These are phyloP conservation scores for Cladosporium sp. DNA, from an alignment of 2,329 filamentous ascomycete genomes.

Conservation along the genomic window DNA sequence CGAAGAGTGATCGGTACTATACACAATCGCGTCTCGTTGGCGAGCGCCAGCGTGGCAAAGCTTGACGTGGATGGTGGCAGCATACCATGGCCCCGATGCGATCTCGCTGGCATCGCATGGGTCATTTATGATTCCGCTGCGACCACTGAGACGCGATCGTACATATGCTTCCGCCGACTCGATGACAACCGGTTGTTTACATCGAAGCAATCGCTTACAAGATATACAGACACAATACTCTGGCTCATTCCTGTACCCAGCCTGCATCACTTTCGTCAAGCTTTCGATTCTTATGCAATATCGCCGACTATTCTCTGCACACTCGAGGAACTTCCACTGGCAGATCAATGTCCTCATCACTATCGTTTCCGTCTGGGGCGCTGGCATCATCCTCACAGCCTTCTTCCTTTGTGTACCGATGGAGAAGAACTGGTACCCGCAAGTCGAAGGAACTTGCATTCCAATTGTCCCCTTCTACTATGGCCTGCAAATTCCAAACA, in stretches of 20 bases:
- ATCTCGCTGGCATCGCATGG: neutral
- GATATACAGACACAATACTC: constrained; percentile 13
- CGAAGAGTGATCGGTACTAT: neutral
- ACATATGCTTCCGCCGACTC: neutral
- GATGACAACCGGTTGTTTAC: no score
- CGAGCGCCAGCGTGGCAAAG: no score
- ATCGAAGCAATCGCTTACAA: neutral
- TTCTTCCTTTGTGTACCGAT: constrained; percentile 16
- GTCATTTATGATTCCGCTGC: no score
- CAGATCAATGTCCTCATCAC: constrained; percentile 10
- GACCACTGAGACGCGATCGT: neutral
- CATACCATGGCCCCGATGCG: no score
- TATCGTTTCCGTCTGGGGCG: constrained; percentile 15
- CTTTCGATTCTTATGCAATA: constrained; percentile 16
- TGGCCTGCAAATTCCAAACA: constrained; percentile 19
- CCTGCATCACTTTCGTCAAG: constrained; percentile 17
- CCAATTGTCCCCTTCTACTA: constrained; percentile 17
- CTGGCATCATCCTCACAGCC: constrained; percentile 12
- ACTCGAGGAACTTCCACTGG: constrained; percentile 12
- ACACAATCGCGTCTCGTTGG: no score
- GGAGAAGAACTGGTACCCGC: constrained; percentile 11
- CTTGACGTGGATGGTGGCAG: no score
- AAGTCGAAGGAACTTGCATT: constrained; percentile 8
- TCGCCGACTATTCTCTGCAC: constrained; percentile 14
- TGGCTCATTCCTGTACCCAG: constrained; percentile 15